phyloP scores from a whole-genome alignment of 1,284 basidiomycete species.

The Tylopilus sp. region DNA sequence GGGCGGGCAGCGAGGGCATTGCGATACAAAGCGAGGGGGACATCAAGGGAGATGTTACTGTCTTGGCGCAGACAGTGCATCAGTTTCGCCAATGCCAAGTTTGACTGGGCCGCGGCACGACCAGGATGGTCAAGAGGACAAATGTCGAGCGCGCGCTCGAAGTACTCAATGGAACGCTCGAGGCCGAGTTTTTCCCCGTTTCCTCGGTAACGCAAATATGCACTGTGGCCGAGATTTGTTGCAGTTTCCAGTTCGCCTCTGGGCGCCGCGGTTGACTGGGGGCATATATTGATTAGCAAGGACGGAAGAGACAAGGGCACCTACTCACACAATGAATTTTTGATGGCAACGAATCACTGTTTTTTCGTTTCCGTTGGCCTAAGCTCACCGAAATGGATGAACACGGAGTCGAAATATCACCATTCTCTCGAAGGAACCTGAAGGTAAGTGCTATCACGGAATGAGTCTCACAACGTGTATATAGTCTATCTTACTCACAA shows the following conservation, averaged over 20 bases:
- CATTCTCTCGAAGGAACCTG: background rate
- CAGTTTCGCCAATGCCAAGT: slow-evolving; percentile 21
- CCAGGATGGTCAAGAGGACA: slow-evolving; percentile 24
- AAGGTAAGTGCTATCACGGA: slow-evolving; percentile 8
- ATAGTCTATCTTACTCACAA: slow-evolving; percentile 1
- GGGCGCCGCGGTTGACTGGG: background rate
- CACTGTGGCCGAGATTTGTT: slow-evolving; percentile 11
- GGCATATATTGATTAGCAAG: background rate
- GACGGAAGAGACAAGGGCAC: background rate
- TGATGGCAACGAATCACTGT: background rate
- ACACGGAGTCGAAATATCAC: background rate
- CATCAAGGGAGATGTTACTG: slow-evolving; percentile 5
- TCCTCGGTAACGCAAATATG: slow-evolving; percentile 9
- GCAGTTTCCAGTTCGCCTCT: slow-evolving; percentile 3
- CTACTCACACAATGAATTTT: slow-evolving; percentile 5
- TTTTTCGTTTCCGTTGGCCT: background rate
- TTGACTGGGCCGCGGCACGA: slow-evolving; percentile 22
- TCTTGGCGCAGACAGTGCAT: background rate
- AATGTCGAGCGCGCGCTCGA: slow-evolving; percentile 16
- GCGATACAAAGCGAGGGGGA: slow-evolving; percentile 15
- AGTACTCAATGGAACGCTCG: slow-evolving; percentile 16
- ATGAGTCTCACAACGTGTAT: background rate
- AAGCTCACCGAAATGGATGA: slow-evolving; percentile 10
- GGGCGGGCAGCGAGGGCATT: slow-evolving; percentile 12
- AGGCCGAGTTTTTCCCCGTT: slow-evolving; percentile 6